phyloP scores from a whole-genome alignment of 179 eudicot genomes.

The Patellifolia procumbens region DNA sequence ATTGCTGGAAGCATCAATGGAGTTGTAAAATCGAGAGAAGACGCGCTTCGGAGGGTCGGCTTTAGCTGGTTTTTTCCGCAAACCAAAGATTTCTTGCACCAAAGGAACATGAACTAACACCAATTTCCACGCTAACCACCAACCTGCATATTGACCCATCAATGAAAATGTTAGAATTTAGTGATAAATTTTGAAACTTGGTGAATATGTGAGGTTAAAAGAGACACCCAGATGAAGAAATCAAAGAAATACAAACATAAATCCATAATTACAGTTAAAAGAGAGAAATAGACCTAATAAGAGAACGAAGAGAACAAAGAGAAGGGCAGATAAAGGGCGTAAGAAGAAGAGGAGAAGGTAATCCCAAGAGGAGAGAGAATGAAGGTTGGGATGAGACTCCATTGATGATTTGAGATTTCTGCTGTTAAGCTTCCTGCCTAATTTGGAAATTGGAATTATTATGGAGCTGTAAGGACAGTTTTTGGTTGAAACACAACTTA shows the following conservation, averaged over 20 bases:
- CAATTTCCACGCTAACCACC: slow-evolving; percentile 83
- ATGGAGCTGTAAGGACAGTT: no score
- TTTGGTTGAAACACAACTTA: no score
- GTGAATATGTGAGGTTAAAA: not conserved
- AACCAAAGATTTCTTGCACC: slow-evolving; percentile 78
- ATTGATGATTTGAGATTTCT: not conserved
- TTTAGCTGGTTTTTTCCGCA: slow-evolving; percentile 58
- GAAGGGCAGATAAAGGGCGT: slow-evolving; percentile 61
- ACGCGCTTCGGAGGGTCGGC: slow-evolving; percentile 50
- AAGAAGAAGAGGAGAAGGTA: slow-evolving; percentile 42
- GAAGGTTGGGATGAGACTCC: slow-evolving; percentile 21
- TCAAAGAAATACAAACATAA: not conserved
- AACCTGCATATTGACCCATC: slow-evolving; percentile 42
- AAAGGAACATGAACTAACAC: slow-evolving; percentile 84
- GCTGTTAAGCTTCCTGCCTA: no score
- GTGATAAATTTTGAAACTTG: not conserved
- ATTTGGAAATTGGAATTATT: no score
- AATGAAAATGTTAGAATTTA: not conserved
- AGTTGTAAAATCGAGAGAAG: slow-evolving; percentile 45
- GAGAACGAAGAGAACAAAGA: slow-evolving; percentile 52
- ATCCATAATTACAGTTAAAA: not conserved
- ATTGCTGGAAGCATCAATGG: slow-evolving; percentile 22
- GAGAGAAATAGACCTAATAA: slow-evolving; percentile 36
- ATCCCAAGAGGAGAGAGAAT: slow-evolving; percentile 35
- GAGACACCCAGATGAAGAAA: not conserved